phyloP scores from a whole-genome alignment of 192 early-diverging fungal genomes.

The Coemansia umbellata region DNA sequence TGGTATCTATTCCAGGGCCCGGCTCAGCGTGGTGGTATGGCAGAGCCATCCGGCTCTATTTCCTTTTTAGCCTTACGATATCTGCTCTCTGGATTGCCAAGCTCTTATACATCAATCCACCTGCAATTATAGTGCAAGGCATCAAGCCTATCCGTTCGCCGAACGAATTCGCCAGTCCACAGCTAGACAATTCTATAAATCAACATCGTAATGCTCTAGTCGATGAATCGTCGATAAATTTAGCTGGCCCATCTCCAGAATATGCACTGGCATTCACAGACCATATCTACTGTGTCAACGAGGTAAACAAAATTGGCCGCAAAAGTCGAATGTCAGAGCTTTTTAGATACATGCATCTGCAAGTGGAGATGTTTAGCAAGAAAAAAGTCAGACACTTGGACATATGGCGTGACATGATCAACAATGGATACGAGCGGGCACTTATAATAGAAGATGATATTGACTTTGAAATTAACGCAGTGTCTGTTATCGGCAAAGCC shows the following conservation, averaged over 20 bases:
- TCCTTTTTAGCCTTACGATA: constrained; percentile 27
- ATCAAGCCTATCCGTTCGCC: neutral
- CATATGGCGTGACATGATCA: constrained; percentile 44
- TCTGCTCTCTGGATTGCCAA: constrained; percentile 31
- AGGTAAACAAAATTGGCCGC: constrained; percentile 18
- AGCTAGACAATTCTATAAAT: too few relatives aligned
- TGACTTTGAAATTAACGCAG: constrained; percentile 42
- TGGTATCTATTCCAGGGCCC: constrained; percentile 12
- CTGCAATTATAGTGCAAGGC: neutral
- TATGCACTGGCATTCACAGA: constrained; percentile 30
- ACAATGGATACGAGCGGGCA: constrained; percentile 22
- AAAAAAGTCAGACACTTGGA: constrained; percentile 25
- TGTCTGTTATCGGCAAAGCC: constrained; percentile 9
- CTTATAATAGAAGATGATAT: constrained; percentile 51
- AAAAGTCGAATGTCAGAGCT: constrained; percentile 33
- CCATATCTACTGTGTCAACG: constrained; percentile 47
- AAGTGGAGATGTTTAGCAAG: constrained; percentile 22
- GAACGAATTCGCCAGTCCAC: neutral
- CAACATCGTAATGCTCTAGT: neutral
- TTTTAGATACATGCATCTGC: constrained; percentile 27
- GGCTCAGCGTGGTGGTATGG: constrained; percentile 47
- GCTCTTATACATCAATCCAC: constrained; percentile 5
- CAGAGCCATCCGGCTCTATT: constrained; percentile 41
- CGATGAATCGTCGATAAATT: constrained; percentile 2
- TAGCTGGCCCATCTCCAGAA: neutral